Base-by-base conservation (phyloP, 108 stramenopile species). In the Phaeodactylum tricornutum region DNA sequence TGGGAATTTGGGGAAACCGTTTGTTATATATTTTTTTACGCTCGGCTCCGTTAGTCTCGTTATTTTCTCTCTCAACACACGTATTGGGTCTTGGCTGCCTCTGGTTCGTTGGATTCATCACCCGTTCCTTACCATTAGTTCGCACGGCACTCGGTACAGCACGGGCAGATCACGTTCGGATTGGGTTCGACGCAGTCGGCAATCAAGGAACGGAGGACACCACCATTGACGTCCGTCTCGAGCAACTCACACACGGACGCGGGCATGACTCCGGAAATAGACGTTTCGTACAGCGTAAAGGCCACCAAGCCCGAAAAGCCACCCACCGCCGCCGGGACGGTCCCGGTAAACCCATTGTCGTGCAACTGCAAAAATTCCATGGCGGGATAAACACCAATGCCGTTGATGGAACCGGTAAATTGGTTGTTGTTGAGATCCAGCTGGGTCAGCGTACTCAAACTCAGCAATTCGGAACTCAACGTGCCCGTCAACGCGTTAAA, bases 361-460 rank as follows among this genome's bases (percentile, higher is more conserved):
- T 67, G 75, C 3, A 76, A 23, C 47, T 76, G 75, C 30, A 76
- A 17, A 27, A 71, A 71, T 16, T 61, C 50, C 27, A 88, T 59
- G 9, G 46, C 38, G 1, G 49, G 40, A 29, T 84, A 65, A n/a
- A 54, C 62, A 21, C 73, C 80, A 15, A 82, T 60, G 7, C 35
- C 62, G 28, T 61, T 50, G 43, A 89, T 64, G 29, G 50, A 54
- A 9, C 83, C 81, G 7, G 59, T 64, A 9, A 90, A 31, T 7
- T 34, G 26, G 39, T 90, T 90, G 46, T 68, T 64, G 55, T 85
- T 85, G 26, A 90, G 17, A 45, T 79, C 72, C 14, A 79, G 56
- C 16, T 71, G 66, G 14, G 45, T 50, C 33, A 79, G 45, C 3
- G 39, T 20, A 0, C 57, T 37, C 7, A 79, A 43, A n/a, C 25